phyloP scores from a whole-genome alignment of 2,329 filamentous ascomycete species.

The Xylaria sp. region DNA sequence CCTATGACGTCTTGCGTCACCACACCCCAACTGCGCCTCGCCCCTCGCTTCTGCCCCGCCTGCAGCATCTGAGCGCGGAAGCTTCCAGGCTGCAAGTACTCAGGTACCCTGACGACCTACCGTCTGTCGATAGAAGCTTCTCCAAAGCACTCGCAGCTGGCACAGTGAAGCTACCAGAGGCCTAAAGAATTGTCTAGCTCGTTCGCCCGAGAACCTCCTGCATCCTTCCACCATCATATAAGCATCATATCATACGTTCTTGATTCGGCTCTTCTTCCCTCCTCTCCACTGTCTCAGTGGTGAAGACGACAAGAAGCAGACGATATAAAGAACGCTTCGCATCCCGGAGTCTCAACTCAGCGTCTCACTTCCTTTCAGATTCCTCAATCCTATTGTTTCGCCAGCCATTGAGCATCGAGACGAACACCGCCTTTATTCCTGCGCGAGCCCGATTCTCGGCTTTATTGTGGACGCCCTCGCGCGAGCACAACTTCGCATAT shows the following conservation, averaged over 20 bases:
- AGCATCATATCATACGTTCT: slow-evolving; percentile 14
- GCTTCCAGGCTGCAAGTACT: slow-evolving; percentile 9
- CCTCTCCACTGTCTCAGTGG: slow-evolving; percentile 6
- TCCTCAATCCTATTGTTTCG: not conserved
- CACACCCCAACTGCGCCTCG: not conserved
- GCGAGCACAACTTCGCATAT: not conserved
- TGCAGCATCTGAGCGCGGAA: slow-evolving; percentile 9
- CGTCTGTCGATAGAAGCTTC: slow-evolving; percentile 18
- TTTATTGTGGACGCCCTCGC: not conserved
- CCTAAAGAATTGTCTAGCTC: slow-evolving; percentile 25
- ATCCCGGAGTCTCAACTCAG: slow-evolving; percentile 2
- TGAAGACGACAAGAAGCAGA: no score
- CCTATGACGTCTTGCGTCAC: not conserved
- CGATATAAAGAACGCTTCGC: not conserved
- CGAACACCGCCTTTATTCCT: no score
- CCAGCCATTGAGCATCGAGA: not conserved
- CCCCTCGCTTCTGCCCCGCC: not conserved
- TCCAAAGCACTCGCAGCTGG: slow-evolving; percentile 10
- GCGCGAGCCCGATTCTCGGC: no score
- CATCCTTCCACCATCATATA: slow-evolving; percentile 11
- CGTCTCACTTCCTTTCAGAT: not conserved
- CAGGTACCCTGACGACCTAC: no score
- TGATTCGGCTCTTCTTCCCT: not conserved
- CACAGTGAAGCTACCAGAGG: slow-evolving; percentile 10
- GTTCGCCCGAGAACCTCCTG: slow-evolving; percentile 11